Percentiles rank a stretch among this genome's conserved stretches.
phyloP scores from a whole-genome alignment of 345 rosid genomes.

The Passiflora organensis region DNA sequence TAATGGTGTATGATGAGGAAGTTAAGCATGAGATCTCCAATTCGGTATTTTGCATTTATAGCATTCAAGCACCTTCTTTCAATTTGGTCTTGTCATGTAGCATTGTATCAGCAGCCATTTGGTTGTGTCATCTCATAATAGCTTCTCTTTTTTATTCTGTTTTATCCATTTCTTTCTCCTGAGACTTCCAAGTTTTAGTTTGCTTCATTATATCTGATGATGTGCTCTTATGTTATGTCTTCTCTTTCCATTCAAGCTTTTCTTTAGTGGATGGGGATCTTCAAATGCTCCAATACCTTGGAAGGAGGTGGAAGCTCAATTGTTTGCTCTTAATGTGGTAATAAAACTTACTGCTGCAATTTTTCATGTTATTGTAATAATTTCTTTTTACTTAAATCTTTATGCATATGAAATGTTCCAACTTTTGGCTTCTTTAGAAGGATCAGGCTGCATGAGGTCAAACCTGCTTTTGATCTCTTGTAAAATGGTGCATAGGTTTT shows the following conservation, averaged over 20 bases:
- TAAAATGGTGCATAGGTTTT: no score
- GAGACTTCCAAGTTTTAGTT: neutral
- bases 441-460: neutral
- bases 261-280: conserved; percentile 59
- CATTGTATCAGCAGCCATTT: no score
- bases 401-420: no score
- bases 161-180: neutral
- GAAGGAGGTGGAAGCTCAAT: conserved; percentile 78
- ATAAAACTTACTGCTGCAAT: conserved; percentile 3
- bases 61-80: no score
- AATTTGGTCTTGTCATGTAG: no score
- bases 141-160: neutral
- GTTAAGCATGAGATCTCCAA: no score
- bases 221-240: conserved; percentile 11
- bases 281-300: conserved; percentile 54
- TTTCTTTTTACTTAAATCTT: neutral
- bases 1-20: no score
- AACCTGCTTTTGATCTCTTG: no score
- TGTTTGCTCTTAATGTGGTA: conserved; percentile 84
- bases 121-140: no score
- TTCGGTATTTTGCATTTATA: no score
- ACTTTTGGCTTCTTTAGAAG: no score
- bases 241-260: conserved; percentile 38
- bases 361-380: neutral
- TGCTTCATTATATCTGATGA: neutral